These are phyloP conservation scores for Apiospora arundinis DNA, from an alignment of 2,329 filamentous ascomycete genomes.

Conservation along the genomic window DNA sequence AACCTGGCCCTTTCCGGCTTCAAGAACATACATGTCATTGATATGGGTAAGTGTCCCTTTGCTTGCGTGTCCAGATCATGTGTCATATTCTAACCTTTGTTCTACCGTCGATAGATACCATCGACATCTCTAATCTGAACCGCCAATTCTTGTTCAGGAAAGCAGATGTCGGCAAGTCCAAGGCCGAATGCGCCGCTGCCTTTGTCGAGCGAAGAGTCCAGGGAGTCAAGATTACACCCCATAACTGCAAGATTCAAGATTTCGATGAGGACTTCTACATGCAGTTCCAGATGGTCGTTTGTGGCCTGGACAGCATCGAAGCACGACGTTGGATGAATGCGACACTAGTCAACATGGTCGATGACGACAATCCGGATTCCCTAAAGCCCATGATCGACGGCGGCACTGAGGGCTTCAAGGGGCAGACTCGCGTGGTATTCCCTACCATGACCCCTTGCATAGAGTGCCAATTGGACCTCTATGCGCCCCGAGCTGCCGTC, in stretches of 20 bases:
- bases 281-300: slow-evolving; percentile 93
- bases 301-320: slow-evolving; percentile 95
- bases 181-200: slow-evolving; percentile 89
- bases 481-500: slow-evolving; percentile 94
- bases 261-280: slow-evolving; percentile 96
- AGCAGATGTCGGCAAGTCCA: slow-evolving; percentile 88
- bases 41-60: slow-evolving; percentile 73
- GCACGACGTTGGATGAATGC: slow-evolving; percentile 99
- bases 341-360: slow-evolving; percentile 88
- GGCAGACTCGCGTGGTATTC: slow-evolving; percentile 89
- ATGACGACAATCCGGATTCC: slow-evolving; percentile 79
- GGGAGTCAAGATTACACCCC: slow-evolving; percentile 90
- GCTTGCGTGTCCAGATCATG: not conserved
- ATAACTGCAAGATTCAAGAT: slow-evolving; percentile 95
- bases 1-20: slow-evolving; percentile 95
- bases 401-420: slow-evolving; percentile 98
- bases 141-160: slow-evolving; percentile 96
- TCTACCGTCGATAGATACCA: slow-evolving; percentile 71
- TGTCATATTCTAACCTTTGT: slow-evolving; percentile 26
- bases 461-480: slow-evolving; percentile 98
- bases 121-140: slow-evolving; percentile 98
- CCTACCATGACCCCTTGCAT: slow-evolving; percentile 95
- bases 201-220: slow-evolving; percentile 92
- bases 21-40: slow-evolving; percentile 96
- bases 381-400: slow-evolving; percentile 96